Conservation (phyloP, 179 eudicot species). For the Beta macrorhiza region DNA sequence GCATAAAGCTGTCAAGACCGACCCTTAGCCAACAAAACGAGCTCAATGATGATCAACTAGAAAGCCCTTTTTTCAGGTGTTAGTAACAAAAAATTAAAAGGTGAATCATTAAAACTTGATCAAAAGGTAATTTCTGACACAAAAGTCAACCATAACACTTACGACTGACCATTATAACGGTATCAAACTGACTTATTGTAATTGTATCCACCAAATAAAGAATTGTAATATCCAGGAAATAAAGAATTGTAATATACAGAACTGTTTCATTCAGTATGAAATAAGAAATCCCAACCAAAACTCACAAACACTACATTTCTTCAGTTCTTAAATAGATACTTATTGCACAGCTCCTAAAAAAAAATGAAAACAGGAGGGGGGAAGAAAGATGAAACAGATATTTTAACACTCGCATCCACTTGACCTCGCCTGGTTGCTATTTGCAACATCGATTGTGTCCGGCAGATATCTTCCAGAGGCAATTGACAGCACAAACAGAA, state of each 20-base stretch:
- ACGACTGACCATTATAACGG: neutral
- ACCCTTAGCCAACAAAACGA: no score
- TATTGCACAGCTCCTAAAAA: neutral
- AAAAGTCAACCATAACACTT: no score
- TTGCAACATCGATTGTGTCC: constrained; percentile 78
- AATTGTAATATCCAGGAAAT: neutral
- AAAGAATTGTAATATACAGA: constrained; percentile 14
- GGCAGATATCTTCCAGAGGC: constrained; percentile 65
- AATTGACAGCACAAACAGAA: neutral
- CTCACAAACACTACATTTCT: constrained; percentile 8
- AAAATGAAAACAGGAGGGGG: neutral
- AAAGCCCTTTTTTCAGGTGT: no score
- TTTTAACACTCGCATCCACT: constrained; percentile 71
- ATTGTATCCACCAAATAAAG: neutral
- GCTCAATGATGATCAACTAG: no score
- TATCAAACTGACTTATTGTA: neutral
- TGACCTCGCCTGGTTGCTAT: constrained; percentile 67
- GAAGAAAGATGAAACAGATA: no score
- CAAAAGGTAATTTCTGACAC: no score
- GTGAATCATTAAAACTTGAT: no score
- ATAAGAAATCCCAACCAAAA: neutral
- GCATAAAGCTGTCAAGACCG: no score
- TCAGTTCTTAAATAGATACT: neutral
- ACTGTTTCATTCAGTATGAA: constrained; percentile 5
- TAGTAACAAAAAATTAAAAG: no score